A percentile compares a stretch with the other conserved stretches of the same genome.
Conservation (phyloP, 2,329 filamentous ascomycete species). For the Cordyceps cicadae region DNA sequence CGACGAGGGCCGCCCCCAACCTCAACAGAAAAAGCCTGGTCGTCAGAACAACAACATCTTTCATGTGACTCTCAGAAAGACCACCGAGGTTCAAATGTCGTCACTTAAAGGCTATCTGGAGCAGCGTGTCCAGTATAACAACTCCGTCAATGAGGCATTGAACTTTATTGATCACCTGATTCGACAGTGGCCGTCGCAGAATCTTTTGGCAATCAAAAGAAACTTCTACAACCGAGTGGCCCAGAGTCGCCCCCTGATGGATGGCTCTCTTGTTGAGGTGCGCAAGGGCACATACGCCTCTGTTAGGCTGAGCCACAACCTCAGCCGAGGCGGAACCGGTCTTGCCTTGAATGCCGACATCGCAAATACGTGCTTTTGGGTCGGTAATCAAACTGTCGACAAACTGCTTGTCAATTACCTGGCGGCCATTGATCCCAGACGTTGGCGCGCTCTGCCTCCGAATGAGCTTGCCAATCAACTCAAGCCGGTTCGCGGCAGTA, state of each 20-base stretch:
- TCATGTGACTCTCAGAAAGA: slow-evolving; percentile 53
- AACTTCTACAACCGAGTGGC: slow-evolving; percentile 64
- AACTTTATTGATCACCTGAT: slow-evolving; percentile 89
- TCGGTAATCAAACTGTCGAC: slow-evolving; percentile 29
- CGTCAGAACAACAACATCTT: slow-evolving; percentile 41
- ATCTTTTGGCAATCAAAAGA: slow-evolving; percentile 65
- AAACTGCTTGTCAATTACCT: slow-evolving; percentile 29
- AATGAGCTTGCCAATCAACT: slow-evolving; percentile 24
- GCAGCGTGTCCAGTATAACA: slow-evolving; percentile 52
- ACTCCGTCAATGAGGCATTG: slow-evolving; percentile 66
- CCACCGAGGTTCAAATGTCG: slow-evolving; percentile 60
- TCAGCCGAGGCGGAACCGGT: slow-evolving; percentile 43
- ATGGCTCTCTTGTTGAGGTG: slow-evolving; percentile 54
- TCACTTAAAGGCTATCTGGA: slow-evolving; percentile 59
- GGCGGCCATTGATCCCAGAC: slow-evolving; percentile 21
- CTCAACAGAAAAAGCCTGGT: slow-evolving; percentile 16
- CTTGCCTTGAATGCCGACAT: slow-evolving; percentile 85
- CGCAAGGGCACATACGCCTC: slow-evolving; percentile 87
- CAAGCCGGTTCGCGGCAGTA: slow-evolving; percentile 24
- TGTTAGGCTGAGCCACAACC: slow-evolving; percentile 60
- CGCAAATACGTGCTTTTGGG: slow-evolving; percentile 86
- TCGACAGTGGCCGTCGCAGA: slow-evolving; percentile 64
- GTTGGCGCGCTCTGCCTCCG: slow-evolving; percentile 20
- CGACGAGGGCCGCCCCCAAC: slow-evolving; percentile 53
- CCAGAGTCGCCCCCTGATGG: slow-evolving; percentile 46